These are phyloP conservation scores for Hymenochaete sp. DNA, from an alignment of 1,284 basidiomycete genomes.

Conservation along the genomic window DNA sequence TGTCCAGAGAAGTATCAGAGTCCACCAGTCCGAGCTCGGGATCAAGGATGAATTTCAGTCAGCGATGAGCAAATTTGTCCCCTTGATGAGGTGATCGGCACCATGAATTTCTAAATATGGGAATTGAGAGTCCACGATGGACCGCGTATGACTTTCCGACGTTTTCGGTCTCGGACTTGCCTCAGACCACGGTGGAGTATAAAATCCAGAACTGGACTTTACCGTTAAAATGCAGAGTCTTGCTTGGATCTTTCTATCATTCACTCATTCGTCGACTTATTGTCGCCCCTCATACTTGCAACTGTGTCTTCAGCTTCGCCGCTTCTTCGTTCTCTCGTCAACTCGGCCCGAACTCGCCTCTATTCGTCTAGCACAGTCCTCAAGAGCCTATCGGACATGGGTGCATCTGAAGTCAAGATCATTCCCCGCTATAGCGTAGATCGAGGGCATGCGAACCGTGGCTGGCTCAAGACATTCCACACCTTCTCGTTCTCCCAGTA, in stretches of 20 bases:
- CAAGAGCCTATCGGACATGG: neutral
- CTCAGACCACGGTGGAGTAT: too few species aligned
- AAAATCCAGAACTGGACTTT: too few species aligned
- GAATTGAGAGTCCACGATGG: too few species aligned
- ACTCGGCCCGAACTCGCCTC: constrained; percentile 5
- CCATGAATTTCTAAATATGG: too few species aligned
- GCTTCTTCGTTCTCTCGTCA: constrained; percentile 9
- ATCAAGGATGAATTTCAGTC: too few species aligned
- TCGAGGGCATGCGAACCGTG: constrained; percentile 75
- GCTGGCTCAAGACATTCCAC: constrained; percentile 89
- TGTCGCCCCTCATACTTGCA: neutral
- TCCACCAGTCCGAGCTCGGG: too few species aligned
- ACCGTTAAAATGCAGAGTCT: too few species aligned
- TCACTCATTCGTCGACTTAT: neutral
- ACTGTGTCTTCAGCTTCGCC: neutral
- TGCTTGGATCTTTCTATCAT: too few species aligned
- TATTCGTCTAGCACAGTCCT: neutral
- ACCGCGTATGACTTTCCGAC: too few species aligned
- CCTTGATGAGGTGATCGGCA: constrained; percentile 1
- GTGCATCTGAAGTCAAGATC: constrained; percentile 32
- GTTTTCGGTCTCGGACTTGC: too few species aligned
- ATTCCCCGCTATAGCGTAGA: constrained; percentile 52
- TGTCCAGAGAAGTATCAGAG: too few species aligned
- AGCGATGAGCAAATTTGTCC: too few species aligned
- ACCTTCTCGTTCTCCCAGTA: constrained; percentile 77